Conservation (phyloP, 371 early-diverging fungal species). For the Mucor saturninus region DNA sequence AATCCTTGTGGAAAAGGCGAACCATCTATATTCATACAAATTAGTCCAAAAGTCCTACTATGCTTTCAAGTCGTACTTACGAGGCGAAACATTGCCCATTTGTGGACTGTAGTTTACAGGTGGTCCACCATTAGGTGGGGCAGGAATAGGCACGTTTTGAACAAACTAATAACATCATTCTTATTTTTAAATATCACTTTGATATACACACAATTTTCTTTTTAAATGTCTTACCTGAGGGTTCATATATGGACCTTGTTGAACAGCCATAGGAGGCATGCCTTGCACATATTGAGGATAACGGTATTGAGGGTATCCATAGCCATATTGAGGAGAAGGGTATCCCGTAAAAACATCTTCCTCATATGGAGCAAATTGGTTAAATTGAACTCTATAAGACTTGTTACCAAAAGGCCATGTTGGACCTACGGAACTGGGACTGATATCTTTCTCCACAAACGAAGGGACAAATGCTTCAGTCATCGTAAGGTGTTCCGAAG, state of each 20-base stretch:
- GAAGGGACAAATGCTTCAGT: constrained; percentile 41
- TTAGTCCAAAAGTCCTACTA: not conserved
- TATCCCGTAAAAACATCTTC: constrained; percentile 44
- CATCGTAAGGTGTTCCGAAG: constrained; percentile 28
- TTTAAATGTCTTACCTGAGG: constrained; percentile 35
- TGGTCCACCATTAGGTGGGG: constrained; percentile 38
- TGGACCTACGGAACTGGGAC: constrained; percentile 50
- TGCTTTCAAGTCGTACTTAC: constrained; percentile 23
- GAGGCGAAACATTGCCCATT: constrained; percentile 50
- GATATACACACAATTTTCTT: not conserved
- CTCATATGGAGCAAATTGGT: constrained; percentile 39
- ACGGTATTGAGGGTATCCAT: constrained; percentile 52
- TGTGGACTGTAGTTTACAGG: constrained; percentile 53
- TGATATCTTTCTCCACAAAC: constrained; percentile 32
- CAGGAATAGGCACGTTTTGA: constrained; percentile 42
- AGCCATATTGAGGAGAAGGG: constrained; percentile 48
- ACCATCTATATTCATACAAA: constrained; percentile 29
- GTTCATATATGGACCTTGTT: constrained; percentile 53
- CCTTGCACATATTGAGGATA: constrained; percentile 51
- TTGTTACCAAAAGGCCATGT: constrained; percentile 57
- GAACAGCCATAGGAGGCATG: constrained; percentile 49
- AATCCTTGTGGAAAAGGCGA: constrained; percentile 54
- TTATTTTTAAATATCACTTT: too few relatives aligned
- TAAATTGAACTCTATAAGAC: constrained; percentile 50
- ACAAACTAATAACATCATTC: constrained; percentile 31